A percentile compares a stretch with the other conserved stretches of the same genome.
Conservation (phyloP, 1,284 basidiomycete genomes). For the Bjerkandera adusta region DNA sequence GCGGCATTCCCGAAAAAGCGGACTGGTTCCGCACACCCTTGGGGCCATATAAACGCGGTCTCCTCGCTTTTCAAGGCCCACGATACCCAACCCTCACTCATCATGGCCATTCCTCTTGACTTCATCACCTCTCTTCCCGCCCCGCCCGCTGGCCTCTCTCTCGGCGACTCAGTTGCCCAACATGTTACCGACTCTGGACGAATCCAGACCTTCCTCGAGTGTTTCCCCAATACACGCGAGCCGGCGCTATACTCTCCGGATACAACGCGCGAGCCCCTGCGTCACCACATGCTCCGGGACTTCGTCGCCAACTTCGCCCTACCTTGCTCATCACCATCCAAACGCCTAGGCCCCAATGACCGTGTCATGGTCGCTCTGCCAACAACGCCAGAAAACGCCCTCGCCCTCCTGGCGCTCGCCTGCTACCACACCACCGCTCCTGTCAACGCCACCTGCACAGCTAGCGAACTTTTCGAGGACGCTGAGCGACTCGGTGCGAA, state of each 20-base stretch:
- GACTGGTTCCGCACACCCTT: no score
- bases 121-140: conserved; percentile 27
- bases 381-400: conserved; percentile 43
- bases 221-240: conserved; percentile 30
- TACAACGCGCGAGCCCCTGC: conserved; percentile 25
- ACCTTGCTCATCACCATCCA: conserved; percentile 30
- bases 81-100: no score
- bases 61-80: no score
- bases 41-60: no score
- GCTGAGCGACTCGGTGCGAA: conserved; percentile 35
- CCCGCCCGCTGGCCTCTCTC: conserved; percentile 26
- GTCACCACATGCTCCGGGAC: conserved; percentile 32
- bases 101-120: conserved; percentile 35
- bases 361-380: conserved; percentile 42
- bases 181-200: conserved; percentile 27
- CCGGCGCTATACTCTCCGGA: conserved; percentile 36
- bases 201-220: conserved; percentile 37
- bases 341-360: conserved; percentile 37
- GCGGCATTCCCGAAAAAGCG: no score
- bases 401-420: conserved; percentile 39
- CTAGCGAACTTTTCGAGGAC: conserved; percentile 40
- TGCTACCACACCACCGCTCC: conserved; percentile 43
- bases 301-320: conserved; percentile 38
- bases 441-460: conserved; percentile 42
- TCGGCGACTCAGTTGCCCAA: conserved; percentile 35